These are phyloP conservation scores for Fomitopsis pinicola DNA, from an alignment of 1,284 basidiomycete species.

Conservation along the genomic window DNA sequence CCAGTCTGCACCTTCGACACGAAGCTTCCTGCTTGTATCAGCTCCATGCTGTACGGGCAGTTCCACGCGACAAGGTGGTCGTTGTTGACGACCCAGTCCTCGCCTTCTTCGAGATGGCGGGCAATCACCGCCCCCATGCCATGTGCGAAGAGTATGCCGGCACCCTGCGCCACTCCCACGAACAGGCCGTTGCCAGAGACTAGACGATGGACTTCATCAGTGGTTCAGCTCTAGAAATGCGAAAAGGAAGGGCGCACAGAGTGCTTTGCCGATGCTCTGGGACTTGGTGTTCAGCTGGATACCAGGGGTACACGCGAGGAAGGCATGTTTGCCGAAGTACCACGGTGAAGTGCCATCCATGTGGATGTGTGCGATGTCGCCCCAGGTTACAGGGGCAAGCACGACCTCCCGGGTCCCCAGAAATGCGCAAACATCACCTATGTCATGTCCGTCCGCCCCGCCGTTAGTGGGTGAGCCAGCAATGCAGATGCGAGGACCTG, in stretches of 20 bases:
- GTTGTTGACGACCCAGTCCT: constrained; percentile 33
- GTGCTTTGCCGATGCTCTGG: constrained; percentile 28
- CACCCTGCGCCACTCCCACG: constrained; percentile 22
- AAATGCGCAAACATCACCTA: constrained; percentile 26
- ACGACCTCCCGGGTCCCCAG: constrained; percentile 30
- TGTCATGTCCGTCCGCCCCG: neutral
- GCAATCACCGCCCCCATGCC: constrained; percentile 28
- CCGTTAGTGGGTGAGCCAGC: neutral
- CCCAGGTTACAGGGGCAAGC: constrained; percentile 31
- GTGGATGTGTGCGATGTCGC: constrained; percentile 28
- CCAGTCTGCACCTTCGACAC: constrained; percentile 26
- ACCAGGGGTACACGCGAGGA: constrained; percentile 26
- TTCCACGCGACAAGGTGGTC: constrained; percentile 32
- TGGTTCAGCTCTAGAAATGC: neutral
- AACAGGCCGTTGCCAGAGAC: constrained; percentile 32
- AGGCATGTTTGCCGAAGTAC: constrained; percentile 27
- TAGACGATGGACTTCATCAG: constrained; percentile 4
- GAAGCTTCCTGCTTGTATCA: constrained; percentile 27
- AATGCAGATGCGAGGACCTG: neutral
- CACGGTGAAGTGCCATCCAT: constrained; percentile 25
- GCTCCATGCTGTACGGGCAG: constrained; percentile 29
- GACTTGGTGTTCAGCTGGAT: constrained; percentile 22
- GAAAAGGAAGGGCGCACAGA: constrained; percentile 21
- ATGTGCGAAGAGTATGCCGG: constrained; percentile 28
- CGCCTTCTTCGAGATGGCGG: constrained; percentile 25